Evolutionary conservation across 495 filamentous ascomycete species (phyloP).

Genomic region (Penicillium cinerascens): DNA sequence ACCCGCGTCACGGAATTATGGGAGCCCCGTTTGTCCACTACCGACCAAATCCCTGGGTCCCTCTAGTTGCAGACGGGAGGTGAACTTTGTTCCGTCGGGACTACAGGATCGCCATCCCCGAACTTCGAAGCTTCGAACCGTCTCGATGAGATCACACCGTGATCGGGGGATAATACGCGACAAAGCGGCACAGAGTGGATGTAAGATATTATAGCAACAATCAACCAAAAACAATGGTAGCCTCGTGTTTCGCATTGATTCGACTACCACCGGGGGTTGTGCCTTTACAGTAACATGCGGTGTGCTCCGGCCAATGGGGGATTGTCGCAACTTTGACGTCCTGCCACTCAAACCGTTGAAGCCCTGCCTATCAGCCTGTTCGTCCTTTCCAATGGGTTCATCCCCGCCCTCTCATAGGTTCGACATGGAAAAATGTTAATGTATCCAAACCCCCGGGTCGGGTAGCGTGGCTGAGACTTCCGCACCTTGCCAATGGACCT

Average conservation of each 20-base stretch:
- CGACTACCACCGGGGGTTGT: background rate
- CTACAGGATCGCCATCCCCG: constrained; percentile 17
- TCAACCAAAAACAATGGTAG: constrained; percentile 16
- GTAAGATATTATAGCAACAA: background rate
- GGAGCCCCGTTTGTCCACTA: constrained; percentile 4
- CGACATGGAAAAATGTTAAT: background rate
- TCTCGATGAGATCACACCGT: background rate
- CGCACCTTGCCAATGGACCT: background rate
- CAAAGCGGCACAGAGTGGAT: background rate
- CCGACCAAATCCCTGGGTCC: background rate
- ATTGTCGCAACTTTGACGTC: background rate
- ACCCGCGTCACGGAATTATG: constrained; percentile 11
- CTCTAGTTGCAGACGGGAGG: constrained; percentile 7
- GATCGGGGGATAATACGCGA: background rate
- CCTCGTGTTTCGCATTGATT: constrained; percentile 22
- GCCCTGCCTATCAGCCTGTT: constrained; percentile 9
- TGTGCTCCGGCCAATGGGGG: constrained; percentile 7
- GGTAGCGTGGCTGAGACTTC: constrained; percentile 18
- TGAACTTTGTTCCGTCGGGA: constrained; percentile 12
- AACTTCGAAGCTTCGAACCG: background rate
- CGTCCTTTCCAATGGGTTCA: constrained; percentile 2
- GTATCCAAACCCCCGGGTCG: constrained; percentile 15
- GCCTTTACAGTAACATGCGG: constrained; percentile 11
- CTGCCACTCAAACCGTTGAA: constrained; percentile 3
- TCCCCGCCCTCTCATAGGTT: constrained; percentile 2